Evolutionary conservation across 1,284 basidiomycete genomes (phyloP), one percentile per base, ranked within the genome.

Genomic region (Boletellus dicymbophilus): DNA sequence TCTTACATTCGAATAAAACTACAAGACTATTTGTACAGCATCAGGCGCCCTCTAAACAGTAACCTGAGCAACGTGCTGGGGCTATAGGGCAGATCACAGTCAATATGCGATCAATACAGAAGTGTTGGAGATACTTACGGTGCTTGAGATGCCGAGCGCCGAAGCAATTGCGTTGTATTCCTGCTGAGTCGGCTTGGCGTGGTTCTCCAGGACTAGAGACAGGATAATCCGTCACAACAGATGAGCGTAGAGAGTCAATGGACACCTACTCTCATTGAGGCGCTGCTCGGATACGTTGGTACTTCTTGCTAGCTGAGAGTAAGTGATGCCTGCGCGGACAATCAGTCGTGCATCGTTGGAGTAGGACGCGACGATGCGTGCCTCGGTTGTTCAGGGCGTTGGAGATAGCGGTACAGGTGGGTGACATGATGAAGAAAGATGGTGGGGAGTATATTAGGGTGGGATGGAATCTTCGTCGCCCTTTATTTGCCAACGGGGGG

Each of bases 341-440:
- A 9, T 12, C 26, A 21, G 23, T 42, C 44, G 16, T 8, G 11
- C 16, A 26, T 28, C 23, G 13, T 30, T 28, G 33, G 1, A 15
- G 12, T 12, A 12, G 11, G 30, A 20, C 1, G 16, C 5, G 27
- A 36, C 5, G 30, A 13, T 18, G 18, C 47, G 18, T 43, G 85
- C 85, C 78, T 53, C 75, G 74, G 60, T 63, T 70, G 2, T 61
- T 49, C 70, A 80, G 75, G 6, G 84, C 85, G 38, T 70, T 70
- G 55, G 72, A 71, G 57, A 88, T 71, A 45, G 82, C 84, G 58
- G 75, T 57, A 67, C 85, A 88, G 60, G n/a, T n/a, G n/a, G 77
- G 76, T 33, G 42, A 16, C 50, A 63, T 65, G 52, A 45, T 53
- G 78, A 73, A 61, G 75, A 75, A 71, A 57, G n/a, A n/a, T n/a